Evolutionary conservation across 257 asterid species (phyloP).

Genomic region (Solanum chiquidenum): DNA sequence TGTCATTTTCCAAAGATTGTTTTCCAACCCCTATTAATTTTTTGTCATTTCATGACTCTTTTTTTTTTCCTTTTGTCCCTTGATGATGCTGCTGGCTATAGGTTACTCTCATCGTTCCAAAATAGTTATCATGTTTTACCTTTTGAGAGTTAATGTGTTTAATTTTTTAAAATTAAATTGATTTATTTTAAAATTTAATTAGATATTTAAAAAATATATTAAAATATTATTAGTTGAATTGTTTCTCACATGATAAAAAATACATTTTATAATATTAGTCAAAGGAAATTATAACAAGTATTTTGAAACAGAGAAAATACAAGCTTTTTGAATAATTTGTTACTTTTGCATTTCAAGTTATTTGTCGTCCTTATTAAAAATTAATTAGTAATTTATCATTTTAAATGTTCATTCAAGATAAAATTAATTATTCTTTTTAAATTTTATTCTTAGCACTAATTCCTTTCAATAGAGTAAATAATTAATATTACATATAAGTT

Average conservation of each 20-base stretch:
- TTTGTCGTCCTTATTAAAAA: neutral
- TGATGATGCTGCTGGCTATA: neutral
- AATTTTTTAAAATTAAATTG: neutral
- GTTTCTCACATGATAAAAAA: neutral
- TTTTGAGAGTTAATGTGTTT: neutral
- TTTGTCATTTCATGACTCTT: neutral
- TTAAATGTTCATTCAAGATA: neutral
- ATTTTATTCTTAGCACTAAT: neutral
- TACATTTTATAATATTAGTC: neutral
- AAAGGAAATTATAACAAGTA: neutral
- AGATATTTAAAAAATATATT: neutral
- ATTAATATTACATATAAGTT: neutral
- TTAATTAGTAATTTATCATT: neutral
- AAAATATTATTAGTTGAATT: neutral
- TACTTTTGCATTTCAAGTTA: neutral
- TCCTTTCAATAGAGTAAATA: neutral
- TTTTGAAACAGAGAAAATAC: neutral
- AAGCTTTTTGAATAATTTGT: neutral
- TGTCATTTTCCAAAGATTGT: neutral
- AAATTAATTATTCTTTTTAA: neutral
- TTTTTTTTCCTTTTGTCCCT: neutral
- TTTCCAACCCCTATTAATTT: neutral
- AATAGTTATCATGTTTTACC: neutral
- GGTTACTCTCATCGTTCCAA: neutral
- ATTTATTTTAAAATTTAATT: neutral